A percentile compares a stretch with the other conserved stretches of the same genome.
Conservation (phyloP, 371 early-diverging fungal species). For the Mortierella sp. region DNA sequence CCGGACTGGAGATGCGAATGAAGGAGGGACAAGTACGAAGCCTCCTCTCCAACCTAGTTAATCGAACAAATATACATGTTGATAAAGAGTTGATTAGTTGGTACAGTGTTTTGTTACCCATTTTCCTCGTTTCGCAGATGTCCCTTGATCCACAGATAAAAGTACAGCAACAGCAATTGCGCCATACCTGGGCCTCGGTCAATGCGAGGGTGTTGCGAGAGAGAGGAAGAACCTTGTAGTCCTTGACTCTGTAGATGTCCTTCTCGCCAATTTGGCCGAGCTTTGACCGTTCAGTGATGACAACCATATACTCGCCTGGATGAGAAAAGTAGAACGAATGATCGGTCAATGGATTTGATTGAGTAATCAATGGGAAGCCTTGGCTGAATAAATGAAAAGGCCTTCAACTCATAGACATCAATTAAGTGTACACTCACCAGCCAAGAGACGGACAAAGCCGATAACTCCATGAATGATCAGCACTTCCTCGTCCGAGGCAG, state of each 20-base stretch:
- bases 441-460: conserved; percentile 79
- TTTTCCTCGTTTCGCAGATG: background rate
- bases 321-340: background rate
- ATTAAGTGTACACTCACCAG: conserved; percentile 62
- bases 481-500: conserved; percentile 42
- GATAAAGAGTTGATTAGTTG: background rate
- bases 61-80: background rate
- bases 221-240: conserved; percentile 83
- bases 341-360: background rate
- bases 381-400: background rate
- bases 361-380: background rate
- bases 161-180: background rate
- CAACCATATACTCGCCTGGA: conserved; percentile 86
- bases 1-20: conserved; percentile 76
- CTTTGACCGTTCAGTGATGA: conserved; percentile 82
- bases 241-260: conserved; percentile 80
- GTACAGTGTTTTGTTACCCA: background rate
- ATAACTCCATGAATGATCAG: conserved; percentile 75
- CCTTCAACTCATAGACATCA: background rate
- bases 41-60: conserved; percentile 78
- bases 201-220: conserved; percentile 63
- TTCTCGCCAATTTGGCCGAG: conserved; percentile 77
- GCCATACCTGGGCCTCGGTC: conserved; percentile 65
- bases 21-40: conserved; percentile 78
- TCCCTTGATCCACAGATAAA: background rate